These are phyloP conservation scores for Trichoderma harzianum DNA, from an alignment of 2,329 filamentous ascomycete species.

Conservation along the genomic window DNA sequence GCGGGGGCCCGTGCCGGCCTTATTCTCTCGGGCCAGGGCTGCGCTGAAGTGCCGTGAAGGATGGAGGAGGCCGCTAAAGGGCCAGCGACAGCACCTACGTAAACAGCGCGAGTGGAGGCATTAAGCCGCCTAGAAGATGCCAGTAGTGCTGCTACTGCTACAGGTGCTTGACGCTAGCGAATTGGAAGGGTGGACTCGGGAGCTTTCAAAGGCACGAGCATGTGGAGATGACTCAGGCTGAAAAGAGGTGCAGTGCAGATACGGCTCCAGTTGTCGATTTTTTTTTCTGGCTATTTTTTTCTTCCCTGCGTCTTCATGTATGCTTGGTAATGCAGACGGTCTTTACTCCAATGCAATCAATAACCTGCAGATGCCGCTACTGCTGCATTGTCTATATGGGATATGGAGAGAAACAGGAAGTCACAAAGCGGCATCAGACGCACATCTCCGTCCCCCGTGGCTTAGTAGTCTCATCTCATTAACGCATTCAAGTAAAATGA, in stretches of 20 bases:
- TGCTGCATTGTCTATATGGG: neutral
- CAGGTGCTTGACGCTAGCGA: neutral
- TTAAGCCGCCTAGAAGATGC: slow-evolving; percentile 1
- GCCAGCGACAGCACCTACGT: neutral
- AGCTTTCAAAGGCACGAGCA: slow-evolving; percentile 3
- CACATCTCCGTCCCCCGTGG: neutral
- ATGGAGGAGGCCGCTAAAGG: slow-evolving; percentile 2
- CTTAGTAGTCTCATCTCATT: neutral
- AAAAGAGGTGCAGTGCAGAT: neutral
- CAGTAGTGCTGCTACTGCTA: neutral
- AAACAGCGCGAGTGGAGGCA: slow-evolving; percentile 5
- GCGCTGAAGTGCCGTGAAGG: neutral
- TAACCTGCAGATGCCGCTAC: neutral
- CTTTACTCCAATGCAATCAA: neutral
- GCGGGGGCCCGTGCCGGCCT: slow-evolving; percentile 28
- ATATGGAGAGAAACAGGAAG: neutral
- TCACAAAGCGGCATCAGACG: neutral
- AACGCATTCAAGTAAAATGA: neutral
- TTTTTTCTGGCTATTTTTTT: neutral
- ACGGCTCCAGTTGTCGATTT: neutral
- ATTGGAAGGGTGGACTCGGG: slow-evolving; percentile 11
- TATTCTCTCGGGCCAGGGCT: slow-evolving; percentile 21
- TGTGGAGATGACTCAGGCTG: slow-evolving; percentile 17
- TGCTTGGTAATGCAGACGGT: neutral
- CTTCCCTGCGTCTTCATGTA: neutral